A percentile compares a stretch with the other conserved stretches of the same genome.
These are phyloP conservation scores for Echria macrotheca DNA, from an alignment of 495 filamentous ascomycete genomes.

Conservation along the genomic window DNA sequence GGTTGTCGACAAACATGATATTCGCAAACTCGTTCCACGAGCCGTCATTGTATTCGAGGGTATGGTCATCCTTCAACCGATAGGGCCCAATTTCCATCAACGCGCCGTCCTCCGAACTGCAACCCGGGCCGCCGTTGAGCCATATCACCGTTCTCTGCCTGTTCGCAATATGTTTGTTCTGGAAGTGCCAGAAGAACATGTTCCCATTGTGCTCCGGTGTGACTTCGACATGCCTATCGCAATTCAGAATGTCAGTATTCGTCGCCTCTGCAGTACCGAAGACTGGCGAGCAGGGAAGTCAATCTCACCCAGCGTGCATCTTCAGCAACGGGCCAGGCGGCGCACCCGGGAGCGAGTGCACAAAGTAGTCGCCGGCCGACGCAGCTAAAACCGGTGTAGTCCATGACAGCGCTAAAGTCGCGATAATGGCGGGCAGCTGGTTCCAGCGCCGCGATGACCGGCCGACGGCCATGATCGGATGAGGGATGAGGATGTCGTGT, in stretches of 20 bases:
- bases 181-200: conserved; percentile 96
- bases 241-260: conserved; percentile 13
- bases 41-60: conserved; percentile 75
- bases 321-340: conserved; percentile 77
- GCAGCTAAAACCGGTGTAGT: conserved; percentile 30
- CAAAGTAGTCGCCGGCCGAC: conserved; percentile 81
- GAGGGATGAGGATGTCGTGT: conserved; percentile 8
- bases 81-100: conserved; percentile 98
- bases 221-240: conserved; percentile 81
- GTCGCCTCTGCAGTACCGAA: neutral
- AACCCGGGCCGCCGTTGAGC: conserved; percentile 95
- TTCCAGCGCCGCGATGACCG: conserved; percentile 28
- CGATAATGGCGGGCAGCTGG: conserved; percentile 27
- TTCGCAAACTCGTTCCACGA: conserved; percentile 98
- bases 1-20: conserved; percentile 92
- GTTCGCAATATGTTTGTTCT: conserved; percentile 92
- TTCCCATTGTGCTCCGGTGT: conserved; percentile 78
- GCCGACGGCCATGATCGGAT: conserved; percentile 22
- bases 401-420: conserved; percentile 33
- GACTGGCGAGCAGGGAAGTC: neutral
- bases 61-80: conserved; percentile 68
- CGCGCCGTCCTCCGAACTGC: conserved; percentile 93
- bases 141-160: conserved; percentile 89
- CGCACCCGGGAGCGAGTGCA: conserved; percentile 76
- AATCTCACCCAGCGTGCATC: conserved; percentile 93